Evolutionary conservation across 495 filamentous ascomycete genomes (phyloP).

Genomic region (Aspergillus ellipticus): DNA sequence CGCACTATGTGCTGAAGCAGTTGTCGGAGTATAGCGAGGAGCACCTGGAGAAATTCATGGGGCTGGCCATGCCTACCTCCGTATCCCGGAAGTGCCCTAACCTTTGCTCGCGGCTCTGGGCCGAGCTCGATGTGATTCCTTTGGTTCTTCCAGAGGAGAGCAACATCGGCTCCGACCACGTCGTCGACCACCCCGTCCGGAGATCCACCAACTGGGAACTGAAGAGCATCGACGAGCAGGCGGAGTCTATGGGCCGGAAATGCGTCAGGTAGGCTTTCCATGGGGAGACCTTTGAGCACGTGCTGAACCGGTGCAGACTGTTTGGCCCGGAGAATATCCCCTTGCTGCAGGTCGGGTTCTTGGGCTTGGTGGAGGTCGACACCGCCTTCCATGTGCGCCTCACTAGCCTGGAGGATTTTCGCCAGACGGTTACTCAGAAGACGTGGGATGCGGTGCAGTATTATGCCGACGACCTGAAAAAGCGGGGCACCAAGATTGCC

Average conservation of each 20-base stretch:
- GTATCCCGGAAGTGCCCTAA: slow-evolving; percentile 48
- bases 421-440: slow-evolving; percentile 52
- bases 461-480: slow-evolving; percentile 64
- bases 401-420: slow-evolving; percentile 59
- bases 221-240: slow-evolving; percentile 72
- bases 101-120: slow-evolving; percentile 73
- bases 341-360: slow-evolving; percentile 68
- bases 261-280: slow-evolving; percentile 59
- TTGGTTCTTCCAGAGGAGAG: slow-evolving; percentile 47
- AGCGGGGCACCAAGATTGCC: slow-evolving; percentile 65
- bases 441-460: slow-evolving; percentile 71
- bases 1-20: slow-evolving; percentile 50
- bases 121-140: slow-evolving; percentile 72
- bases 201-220: slow-evolving; percentile 35
- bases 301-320: slow-evolving; percentile 43
- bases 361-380: slow-evolving; percentile 75
- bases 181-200: slow-evolving; percentile 9
- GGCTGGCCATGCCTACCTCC: slow-evolving; percentile 43
- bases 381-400: slow-evolving; percentile 59
- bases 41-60: slow-evolving; percentile 66
- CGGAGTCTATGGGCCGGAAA: slow-evolving; percentile 81
- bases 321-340: slow-evolving; percentile 75
- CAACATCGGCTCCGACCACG: slow-evolving; percentile 19
- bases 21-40: slow-evolving; percentile 55
- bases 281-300: not conserved